Evolutionary conservation across 805 yeast species (phyloP).

Genomic region (Osmozyma mogii): DNA sequence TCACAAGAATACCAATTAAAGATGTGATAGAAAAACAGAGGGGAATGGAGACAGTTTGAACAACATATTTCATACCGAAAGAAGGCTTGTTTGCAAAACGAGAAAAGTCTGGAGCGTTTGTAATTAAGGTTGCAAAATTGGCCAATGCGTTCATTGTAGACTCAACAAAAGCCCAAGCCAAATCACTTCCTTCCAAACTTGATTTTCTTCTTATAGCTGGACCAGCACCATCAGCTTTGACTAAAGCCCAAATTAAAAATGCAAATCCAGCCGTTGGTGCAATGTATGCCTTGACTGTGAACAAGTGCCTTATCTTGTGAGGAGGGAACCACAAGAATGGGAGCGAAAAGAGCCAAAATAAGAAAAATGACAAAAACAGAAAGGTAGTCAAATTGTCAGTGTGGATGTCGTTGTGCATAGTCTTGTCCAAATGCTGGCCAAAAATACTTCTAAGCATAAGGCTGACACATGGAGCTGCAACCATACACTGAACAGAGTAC

Average conservation of each 20-base stretch:
- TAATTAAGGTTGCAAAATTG: slow-evolving; percentile 82
- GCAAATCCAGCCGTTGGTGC: slow-evolving; percentile 82
- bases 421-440: slow-evolving; percentile 51
- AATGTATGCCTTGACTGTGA: slow-evolving; percentile 70
- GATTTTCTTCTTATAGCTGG: slow-evolving; percentile 54
- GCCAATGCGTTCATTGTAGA: slow-evolving; percentile 76
- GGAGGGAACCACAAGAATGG: slow-evolving; percentile 81
- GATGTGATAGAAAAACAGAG: slow-evolving; percentile 73
- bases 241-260: slow-evolving; percentile 77
- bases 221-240: slow-evolving; percentile 74
- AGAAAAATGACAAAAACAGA: slow-evolving; percentile 65
- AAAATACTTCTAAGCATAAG: slow-evolving; percentile 65
- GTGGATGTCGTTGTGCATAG: slow-evolving; percentile 56
- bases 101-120: slow-evolving; percentile 85
- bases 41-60: slow-evolving; percentile 59
- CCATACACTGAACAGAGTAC: slow-evolving; percentile 82
- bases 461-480: slow-evolving; percentile 75
- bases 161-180: slow-evolving; percentile 78
- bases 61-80: slow-evolving; percentile 31
- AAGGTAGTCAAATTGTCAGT: slow-evolving; percentile 62
- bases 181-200: slow-evolving; percentile 46
- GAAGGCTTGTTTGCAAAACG: slow-evolving; percentile 57
- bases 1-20: slow-evolving; percentile 75
- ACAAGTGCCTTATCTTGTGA: slow-evolving; percentile 73
- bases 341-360: slow-evolving; percentile 73